Base-by-base conservation (phyloP, 179 eudicot species). In the Carnegiea gigantea region DNA sequence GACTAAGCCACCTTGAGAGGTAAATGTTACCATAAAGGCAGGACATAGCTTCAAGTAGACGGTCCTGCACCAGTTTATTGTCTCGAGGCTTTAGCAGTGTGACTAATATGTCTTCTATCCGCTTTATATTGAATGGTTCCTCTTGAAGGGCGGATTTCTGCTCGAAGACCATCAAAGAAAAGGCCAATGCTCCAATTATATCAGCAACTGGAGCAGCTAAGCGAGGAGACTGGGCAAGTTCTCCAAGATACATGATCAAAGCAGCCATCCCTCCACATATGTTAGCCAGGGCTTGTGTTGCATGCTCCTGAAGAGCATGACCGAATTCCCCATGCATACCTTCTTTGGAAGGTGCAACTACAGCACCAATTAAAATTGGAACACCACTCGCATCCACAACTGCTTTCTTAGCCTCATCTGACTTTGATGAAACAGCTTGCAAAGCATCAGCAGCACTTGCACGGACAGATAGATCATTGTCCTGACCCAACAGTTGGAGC, bases 261-360 rank as follows among this genome's bases (percentile, higher is more conserved):
- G 90, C 82, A 81, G 89, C 77, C 92, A 91, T 88, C 64, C 96
- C 96, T 81, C 92, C 93, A 81, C 89, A 90, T 84, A 90, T 89
- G 81, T 90, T 88, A 11, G 93, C 89, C 78, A 92, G 84, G 77
- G 96, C 89, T 77, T 75, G 86, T 30, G 88, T 84, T 28, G 96
- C 90, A 83, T 86, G 96, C 43, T 77, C 81, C 87, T 92, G 96
- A 86, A 92, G 96, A 44, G 84, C 81, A 70, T 84, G 91, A 43
- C 92, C 92, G 73, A 86, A 88, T 82, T 90, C 89, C 67, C 92
- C 93, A 83, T 89, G 92, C 92, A 92, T 86, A 78, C 89, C 85
- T 85, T 92, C 96, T 82, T 92, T 92, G 65, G 93, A 89, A 83
- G 96, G 96, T 73, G 93, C 93, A 80, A 92, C 92, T 80, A 91